These are phyloP conservation scores for Protostelium mycophagum DNA, from an alignment of 78 protist genomes.

Conservation along the genomic window DNA sequence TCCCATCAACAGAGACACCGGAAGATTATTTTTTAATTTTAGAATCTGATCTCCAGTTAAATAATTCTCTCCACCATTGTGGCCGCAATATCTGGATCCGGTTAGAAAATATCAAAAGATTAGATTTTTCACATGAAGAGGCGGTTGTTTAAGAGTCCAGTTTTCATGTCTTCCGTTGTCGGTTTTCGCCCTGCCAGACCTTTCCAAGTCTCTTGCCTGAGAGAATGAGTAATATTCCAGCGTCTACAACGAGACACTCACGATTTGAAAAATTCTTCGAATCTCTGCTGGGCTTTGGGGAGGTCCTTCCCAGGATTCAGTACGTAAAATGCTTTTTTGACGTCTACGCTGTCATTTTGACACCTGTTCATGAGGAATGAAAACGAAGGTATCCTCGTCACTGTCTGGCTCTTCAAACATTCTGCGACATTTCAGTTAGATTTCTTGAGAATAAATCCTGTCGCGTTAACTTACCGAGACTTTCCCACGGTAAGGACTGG, in stretches of 20 bases:
- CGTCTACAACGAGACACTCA: no score
- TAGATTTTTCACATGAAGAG: background rate
- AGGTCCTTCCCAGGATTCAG: background rate
- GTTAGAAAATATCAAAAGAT: background rate
- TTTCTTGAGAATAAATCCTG: background rate
- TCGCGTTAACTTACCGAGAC: background rate
- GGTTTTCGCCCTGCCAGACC: background rate
- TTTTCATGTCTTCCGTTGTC: background rate
- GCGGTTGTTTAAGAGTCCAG: background rate
- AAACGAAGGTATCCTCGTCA: background rate
- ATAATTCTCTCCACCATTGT: background rate
- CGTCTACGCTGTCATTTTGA: background rate
- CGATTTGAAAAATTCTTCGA: background rate
- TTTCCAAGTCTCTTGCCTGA: background rate
- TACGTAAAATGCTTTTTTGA: background rate
- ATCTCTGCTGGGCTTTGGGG: background rate
- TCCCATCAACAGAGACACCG: background rate
- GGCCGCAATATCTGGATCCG: background rate
- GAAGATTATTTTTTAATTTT: background rate
- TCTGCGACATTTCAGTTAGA: background rate
- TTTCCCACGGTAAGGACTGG: background rate
- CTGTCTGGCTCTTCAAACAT: background rate
- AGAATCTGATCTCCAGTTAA: background rate
- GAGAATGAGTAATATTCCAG: no score
- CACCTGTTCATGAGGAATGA: background rate